Evolutionary conservation across 306 rosid species (phyloP).

Genomic region (Argentina anserina): DNA sequence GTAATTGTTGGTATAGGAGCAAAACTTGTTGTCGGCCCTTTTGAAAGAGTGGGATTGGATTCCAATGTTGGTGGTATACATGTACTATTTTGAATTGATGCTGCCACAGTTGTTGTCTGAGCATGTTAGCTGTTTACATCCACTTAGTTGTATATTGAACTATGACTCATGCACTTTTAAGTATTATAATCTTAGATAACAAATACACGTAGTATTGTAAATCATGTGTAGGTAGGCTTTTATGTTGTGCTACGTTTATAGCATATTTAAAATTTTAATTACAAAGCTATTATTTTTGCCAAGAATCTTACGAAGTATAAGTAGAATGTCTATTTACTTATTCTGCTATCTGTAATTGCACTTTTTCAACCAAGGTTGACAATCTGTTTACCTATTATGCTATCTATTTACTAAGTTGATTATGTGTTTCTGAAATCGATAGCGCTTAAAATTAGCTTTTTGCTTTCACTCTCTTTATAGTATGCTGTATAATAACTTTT

Average conservation of each 20-base stretch:
- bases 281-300: background rate
- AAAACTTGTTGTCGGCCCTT: slow-evolving; percentile 78
- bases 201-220: background rate
- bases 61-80: slow-evolving; percentile 70
- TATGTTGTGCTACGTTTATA: background rate
- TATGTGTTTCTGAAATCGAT: no score
- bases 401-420: no score
- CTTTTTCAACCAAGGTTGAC: slow-evolving; percentile 59
- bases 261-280: background rate
- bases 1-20: slow-evolving; percentile 87
- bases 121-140: background rate
- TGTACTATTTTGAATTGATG: slow-evolving; percentile 30
- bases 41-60: slow-evolving; percentile 67
- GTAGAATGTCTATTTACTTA: background rate
- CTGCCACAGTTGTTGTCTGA: background rate
- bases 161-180: background rate
- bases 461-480: no score
- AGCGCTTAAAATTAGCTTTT: no score
- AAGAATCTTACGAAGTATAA: background rate
- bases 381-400: no score
- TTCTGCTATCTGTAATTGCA: background rate
- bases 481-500: no score
- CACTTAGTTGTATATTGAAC: background rate
- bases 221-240: background rate
- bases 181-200: background rate